Conservation (phyloP, 495 filamentous ascomycete species). For the Penicillium subrubescens region DNA sequence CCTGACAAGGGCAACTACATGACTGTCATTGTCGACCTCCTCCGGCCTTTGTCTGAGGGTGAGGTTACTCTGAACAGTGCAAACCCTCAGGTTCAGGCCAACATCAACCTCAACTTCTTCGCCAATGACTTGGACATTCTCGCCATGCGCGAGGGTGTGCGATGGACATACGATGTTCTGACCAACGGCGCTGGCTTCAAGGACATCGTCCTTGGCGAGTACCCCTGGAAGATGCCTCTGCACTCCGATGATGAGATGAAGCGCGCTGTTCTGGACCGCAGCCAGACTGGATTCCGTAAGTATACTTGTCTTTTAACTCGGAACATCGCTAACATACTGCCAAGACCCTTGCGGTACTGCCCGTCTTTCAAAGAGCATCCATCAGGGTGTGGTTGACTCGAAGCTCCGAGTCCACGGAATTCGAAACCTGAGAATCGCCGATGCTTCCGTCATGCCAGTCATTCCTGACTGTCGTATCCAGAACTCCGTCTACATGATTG, state of each 20-base stretch:
- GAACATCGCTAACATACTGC: neutral
- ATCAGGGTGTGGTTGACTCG: slow-evolving; percentile 56
- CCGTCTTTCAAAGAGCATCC: slow-evolving; percentile 53
- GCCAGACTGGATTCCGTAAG: slow-evolving; percentile 60
- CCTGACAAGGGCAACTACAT: slow-evolving; percentile 51
- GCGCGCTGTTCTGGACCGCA: slow-evolving; percentile 54
- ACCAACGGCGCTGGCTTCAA: slow-evolving; percentile 58
- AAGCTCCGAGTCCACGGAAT: slow-evolving; percentile 58
- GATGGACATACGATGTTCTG: slow-evolving; percentile 57
- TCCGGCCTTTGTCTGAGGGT: slow-evolving; percentile 55
- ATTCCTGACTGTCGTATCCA: slow-evolving; percentile 47
- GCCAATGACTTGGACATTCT: slow-evolving; percentile 56
- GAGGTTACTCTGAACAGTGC: slow-evolving; percentile 55
- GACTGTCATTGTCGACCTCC: slow-evolving; percentile 62
- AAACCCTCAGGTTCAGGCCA: slow-evolving; percentile 53
- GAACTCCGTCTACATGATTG: slow-evolving; percentile 59
- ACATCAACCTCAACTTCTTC: slow-evolving; percentile 66
- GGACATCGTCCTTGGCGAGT: slow-evolving; percentile 56
- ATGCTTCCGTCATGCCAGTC: slow-evolving; percentile 40
- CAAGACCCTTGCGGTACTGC: slow-evolving; percentile 55
- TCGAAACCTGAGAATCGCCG: slow-evolving; percentile 51
- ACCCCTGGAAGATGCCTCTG: slow-evolving; percentile 63
- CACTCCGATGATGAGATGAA: slow-evolving; percentile 59
- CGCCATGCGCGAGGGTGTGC: slow-evolving; percentile 58
- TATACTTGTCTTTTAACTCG: neutral